Base-by-base conservation (phyloP, 495 filamentous ascomycete species). In the Talaromyces trachyspermus region DNA sequence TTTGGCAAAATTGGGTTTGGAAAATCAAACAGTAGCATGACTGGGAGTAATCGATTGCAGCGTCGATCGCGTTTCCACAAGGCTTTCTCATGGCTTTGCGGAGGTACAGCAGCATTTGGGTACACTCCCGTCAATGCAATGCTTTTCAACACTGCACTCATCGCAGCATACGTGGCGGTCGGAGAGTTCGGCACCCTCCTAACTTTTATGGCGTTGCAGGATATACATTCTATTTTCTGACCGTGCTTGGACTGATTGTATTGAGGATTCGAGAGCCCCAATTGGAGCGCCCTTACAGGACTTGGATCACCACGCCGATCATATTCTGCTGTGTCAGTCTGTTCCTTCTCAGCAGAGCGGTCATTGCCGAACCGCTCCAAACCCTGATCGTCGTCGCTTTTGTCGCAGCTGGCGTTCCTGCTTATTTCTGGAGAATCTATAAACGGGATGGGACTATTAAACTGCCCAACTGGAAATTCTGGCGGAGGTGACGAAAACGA, bases 241-340 rank as follows among this genome's bases (percentile, higher is more conserved):
- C 91, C 0, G 92, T 98, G 1, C 79, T 98, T 0, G 92, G 92
- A 0, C 73, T 98, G 23, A 95, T 98, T 46, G 80, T 97, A 24
- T 70, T 98, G 51, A 72, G 92, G 19, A 84, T 96, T n/a, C 78
- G 77, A 30, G 92, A 97, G 61, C 94, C 94, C 6, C 68, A 80
- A 48, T 72, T 97, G 18, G 89, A 96, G 61, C 66, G 92, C 18
- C 89, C 92, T 2, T 98, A 97, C 64, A 80, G 77, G 60, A 92
- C 89, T 12, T 98, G 94, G 94, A 94, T 98, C 49, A 84, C 84
- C 1, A 97, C 91, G 27, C 92, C 92, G 2, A 92, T 98, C 37
- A 88, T 95, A 41, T 98, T 98, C 61, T 98, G 92, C 76, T 98
- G 92, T 56, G 92, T 98, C 11, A 95, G 87, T 59, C 60, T 98